Evolutionary conservation across 106 monocot genomes (phyloP), one percentile per base, ranked within the genome.

Genomic region (Dendrobium chrysotoxum): DNA sequence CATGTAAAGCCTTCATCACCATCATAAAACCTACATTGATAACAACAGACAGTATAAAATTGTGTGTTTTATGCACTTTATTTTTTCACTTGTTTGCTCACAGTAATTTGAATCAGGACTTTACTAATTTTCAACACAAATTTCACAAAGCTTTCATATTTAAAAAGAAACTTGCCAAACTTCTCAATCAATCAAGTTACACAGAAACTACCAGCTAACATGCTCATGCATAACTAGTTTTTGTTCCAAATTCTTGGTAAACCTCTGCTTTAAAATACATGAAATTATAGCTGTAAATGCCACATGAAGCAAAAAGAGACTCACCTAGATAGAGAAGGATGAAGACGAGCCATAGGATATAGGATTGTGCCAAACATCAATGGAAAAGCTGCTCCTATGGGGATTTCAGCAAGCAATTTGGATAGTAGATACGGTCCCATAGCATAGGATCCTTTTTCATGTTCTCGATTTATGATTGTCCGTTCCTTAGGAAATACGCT

Each of bases 401-500:
- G 98, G 83, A 95, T 90, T 89, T 98, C 98, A 64, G 98, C 98
- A 57, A 98, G 86, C 76, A 98, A 83, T 83, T 98, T 98, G 41
- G 98, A 98, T 45, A 93, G 73, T 46, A 98, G 84, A 87, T 98
- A 98, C 57, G 94, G 98, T 45, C 98, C 95, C 66, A 98, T 77
- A 21, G 89, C 50, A 87, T 98, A 98, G 28, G 92, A 92, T 20
- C 95, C 92, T 81, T 98, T 98, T 50, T 89, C 88, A 31, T 92
- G 90, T 61, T 98, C 98, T 79, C 98, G 86, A 40, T 98, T 91
- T 38, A 98, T 95, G 78, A 98, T 95, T 54, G 89, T 84, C 0
- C 92, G 89, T 80, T 98, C 95, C 80, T 98, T 98, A 47, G 98
- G 95, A 84, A 98, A 98, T 35, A 98, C 92, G 61, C 98, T 89